Conservation (phyloP, 1,284 basidiomycete species). For the Microbotryum intermedium region DNA sequence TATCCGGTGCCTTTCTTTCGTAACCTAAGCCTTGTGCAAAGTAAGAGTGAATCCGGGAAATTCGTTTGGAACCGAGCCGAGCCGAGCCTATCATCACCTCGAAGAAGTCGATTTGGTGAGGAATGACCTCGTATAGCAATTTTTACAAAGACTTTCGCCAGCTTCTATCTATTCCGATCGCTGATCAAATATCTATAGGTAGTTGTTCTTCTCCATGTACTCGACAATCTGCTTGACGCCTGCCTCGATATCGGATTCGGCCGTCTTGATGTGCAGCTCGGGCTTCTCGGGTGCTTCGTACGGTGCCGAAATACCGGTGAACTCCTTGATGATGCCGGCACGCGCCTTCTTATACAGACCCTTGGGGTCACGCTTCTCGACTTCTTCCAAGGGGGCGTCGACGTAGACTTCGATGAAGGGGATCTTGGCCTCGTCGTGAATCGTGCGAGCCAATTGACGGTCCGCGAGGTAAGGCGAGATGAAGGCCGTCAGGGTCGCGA, state of each 20-base stretch:
- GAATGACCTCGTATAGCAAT: neutral
- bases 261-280: constrained; percentile 89
- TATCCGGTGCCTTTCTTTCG: neutral
- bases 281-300: constrained; percentile 82
- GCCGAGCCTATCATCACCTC: neutral
- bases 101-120: neutral
- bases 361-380: constrained; percentile 91
- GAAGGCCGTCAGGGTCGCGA: constrained; percentile 87
- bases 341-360: constrained; percentile 96
- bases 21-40: neutral
- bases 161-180: neutral
- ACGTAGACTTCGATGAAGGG: constrained; percentile 92
- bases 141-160: neutral
- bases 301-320: constrained; percentile 95
- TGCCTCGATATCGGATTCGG: constrained; percentile 66
- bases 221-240: constrained; percentile 72
- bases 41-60: neutral
- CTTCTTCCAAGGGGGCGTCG: constrained; percentile 80
- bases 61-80: neutral
- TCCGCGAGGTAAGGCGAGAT: constrained; percentile 92
- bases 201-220: constrained; percentile 58
- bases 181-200: constrained; percentile 2
- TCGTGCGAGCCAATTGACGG: constrained; percentile 68
- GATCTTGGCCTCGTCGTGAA: constrained; percentile 62
- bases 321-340: constrained; percentile 94